Percentiles rank a stretch among this genome's conserved stretches.
Conservation (phyloP, 2,329 filamentous ascomycete genomes). For the Epichloe scottii region DNA sequence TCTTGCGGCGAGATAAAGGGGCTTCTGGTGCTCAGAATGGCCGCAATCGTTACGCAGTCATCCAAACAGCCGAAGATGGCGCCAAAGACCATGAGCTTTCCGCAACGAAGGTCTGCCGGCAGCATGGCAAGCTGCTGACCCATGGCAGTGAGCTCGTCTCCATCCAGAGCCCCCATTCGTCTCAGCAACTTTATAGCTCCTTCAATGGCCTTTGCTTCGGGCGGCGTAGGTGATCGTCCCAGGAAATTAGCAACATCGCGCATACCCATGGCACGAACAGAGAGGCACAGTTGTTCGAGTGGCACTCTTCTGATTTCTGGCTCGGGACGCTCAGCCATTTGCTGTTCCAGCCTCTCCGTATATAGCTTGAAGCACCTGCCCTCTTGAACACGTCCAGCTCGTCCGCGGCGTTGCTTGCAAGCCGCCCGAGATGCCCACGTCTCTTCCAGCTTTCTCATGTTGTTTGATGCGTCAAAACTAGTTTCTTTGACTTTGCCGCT, state of each 20-base stretch:
- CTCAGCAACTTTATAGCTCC: conserved; percentile 68
- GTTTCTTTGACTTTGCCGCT: conserved; percentile 94
- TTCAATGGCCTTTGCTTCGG: conserved; percentile 72
- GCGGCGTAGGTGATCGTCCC: conserved; percentile 76
- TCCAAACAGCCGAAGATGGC: conserved; percentile 88
- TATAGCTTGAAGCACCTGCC: conserved; percentile 94
- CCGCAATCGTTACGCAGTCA: conserved; percentile 75
- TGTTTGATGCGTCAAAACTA: conserved; percentile 79
- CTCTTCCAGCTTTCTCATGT: conserved; percentile 89
- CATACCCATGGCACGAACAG: conserved; percentile 90
- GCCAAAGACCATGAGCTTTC: conserved; percentile 91
- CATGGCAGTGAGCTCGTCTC: conserved; percentile 76
- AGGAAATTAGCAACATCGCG: conserved; percentile 71
- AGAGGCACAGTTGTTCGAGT: conserved; percentile 85
- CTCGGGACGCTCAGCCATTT: conserved; percentile 80
- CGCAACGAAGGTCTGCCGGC: conserved; percentile 81
- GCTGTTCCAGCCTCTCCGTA: conserved; percentile 70
- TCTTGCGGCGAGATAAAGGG: conserved; percentile 79
- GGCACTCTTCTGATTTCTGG: conserved; percentile 90
- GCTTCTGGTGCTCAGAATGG: conserved; percentile 78
- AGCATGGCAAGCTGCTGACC: conserved; percentile 92
- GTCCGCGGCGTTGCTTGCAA: conserved; percentile 85
- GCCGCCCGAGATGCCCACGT: conserved; percentile 91
- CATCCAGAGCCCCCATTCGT: conserved; percentile 80
- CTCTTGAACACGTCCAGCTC: conserved; percentile 83